Evolutionary conservation across 2,329 filamentous ascomycete species (phyloP), one percentile per base, ranked within the genome.

Genomic region (Paracoccidioides lutzii): DNA sequence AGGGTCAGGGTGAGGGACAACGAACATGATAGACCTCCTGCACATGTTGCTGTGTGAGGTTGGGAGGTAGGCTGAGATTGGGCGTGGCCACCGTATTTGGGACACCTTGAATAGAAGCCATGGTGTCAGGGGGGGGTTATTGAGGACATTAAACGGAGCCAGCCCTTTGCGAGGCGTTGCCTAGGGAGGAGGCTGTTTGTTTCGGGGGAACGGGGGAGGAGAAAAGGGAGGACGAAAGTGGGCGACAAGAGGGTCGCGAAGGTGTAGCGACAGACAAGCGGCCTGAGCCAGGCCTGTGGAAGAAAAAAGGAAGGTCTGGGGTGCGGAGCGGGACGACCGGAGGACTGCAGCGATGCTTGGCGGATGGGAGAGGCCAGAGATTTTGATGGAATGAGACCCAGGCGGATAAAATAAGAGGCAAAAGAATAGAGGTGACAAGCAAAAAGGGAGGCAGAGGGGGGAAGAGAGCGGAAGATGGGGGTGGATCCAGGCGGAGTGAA

Each of bases 71-170:
- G 59, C 77, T 76, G 49, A 74, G 77, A 64, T 80, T 81, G 60
- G 81, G 80, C 68, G 84, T 79, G 71, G 85, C 81, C 71, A 86
- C 81, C 71, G 86, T 80, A 64, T 81, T 80, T 60, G 84, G 81
- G 61, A 83, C 78, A 65, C 82, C 74, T 75, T 93, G 88, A 66
- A 90, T 83, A 60, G 87, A 90, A 70, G 88, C 84, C 88, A 94
- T 94, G 66, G 58, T 79, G 51, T 42, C 32, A 14, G 37, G 6
- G 38, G 41, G 15, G 7, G 15, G 28, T 9, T 53, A 53, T 30
- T n/a, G 40, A 28, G 41, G 37, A 52, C 41, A 41, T 52, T 22
- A 40, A 52, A 35, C 40, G 49, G 15, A 8, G 9, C 14, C 15
- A 45, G 52, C 30, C 55, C 43, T 37, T 58, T 38, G 42, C 12